Base-by-base conservation (phyloP, 768 basidiomycete genomes). In the Pulveroboletus frians region DNA sequence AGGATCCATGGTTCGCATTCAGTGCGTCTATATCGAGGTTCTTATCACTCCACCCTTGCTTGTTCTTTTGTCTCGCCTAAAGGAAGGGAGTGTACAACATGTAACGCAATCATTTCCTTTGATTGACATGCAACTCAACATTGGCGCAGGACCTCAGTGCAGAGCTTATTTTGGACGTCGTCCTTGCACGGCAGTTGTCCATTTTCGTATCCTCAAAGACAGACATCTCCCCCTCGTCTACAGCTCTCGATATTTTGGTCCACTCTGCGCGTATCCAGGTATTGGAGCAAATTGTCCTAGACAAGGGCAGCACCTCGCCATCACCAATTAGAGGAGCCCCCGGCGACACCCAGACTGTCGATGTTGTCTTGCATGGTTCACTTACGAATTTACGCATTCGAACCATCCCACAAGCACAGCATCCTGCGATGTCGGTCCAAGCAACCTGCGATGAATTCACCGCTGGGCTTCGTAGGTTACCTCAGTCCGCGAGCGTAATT, bases 11-110 rank as follows among this genome's bases (percentile, higher is more conserved):
- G 40, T 63, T 42, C 76, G 79, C 26, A 50, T 82, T 27, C 66
- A 64, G 31, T 73, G 66, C 47, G 55, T 57, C 26, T 68, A 66
- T 26, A 41, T 80, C 13, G 65, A 69, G 32, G 40, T 82, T 15
- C 66, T 69, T 37, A 47, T 83, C n/a, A 84, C 80, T 5, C 85
- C 86, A 3, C 68, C 87, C 17, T 41, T 81, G 15, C 50, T 80
- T 32, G 68, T 73, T 15, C 74, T 72, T 39, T 61, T 70, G n/a
- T 59, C 62, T 29, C 61, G 62, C 46, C 58, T 88, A 15, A 72
- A 77, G 56, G 65, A 76, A 37, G 83, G 81, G 39, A 51, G 78
- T 34, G 67, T 68, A 47, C 63, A 57, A 23, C 69, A 68, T 59
- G 84, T 85, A 61, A 60, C 10, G 75, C 54, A 39, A 13, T 43